These are phyloP conservation scores for Diaporthe sp. DNA, from an alignment of 2,329 filamentous ascomycete species.

Conservation along the genomic window DNA sequence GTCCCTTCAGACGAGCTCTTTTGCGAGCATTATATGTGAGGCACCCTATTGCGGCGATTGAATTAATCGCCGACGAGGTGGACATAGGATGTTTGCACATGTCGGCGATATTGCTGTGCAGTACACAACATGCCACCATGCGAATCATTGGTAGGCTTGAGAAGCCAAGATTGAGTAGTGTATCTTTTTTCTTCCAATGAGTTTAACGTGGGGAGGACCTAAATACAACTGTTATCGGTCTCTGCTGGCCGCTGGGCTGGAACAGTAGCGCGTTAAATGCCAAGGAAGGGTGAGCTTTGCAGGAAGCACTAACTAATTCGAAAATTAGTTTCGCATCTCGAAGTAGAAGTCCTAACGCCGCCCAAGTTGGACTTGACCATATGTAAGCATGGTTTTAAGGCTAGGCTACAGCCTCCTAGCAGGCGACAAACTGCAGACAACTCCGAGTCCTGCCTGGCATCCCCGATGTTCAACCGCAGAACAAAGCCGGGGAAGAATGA, in stretches of 20 bases:
- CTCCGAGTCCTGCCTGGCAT: background rate
- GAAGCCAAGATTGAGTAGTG: background rate
- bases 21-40: background rate
- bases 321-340: too few relatives aligned
- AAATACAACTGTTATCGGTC: background rate
- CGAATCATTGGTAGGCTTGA: background rate
- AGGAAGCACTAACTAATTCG: background rate
- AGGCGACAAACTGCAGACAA: background rate
- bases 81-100: background rate
- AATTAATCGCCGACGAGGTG: background rate
- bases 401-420: background rate
- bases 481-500: background rate
- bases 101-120: constrained; percentile 20
- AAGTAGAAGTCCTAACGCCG: background rate
- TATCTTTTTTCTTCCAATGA: background rate
- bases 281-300: background rate
- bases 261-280: background rate
- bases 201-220: background rate
- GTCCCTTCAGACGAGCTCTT: background rate
- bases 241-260: background rate
- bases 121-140: background rate
- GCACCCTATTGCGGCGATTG: background rate
- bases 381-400: background rate
- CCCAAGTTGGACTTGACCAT: background rate
- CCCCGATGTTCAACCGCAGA: constrained; percentile 6